These are phyloP conservation scores for Ophiostoma pallidulum DNA, from an alignment of 2,329 filamentous ascomycete genomes.

Conservation along the genomic window DNA sequence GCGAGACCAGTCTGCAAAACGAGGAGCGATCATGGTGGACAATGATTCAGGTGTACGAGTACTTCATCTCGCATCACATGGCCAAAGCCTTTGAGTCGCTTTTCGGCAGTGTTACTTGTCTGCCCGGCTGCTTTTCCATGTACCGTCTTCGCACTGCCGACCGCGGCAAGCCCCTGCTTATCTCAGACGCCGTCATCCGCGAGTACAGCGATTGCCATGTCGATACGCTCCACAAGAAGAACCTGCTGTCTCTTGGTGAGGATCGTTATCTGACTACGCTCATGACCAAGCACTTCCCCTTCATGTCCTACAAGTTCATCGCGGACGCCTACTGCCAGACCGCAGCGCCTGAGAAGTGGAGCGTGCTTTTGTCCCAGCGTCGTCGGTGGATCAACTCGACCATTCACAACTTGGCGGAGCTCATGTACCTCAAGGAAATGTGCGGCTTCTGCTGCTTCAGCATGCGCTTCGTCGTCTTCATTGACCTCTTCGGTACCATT, in stretches of 20 bases:
- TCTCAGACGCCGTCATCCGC: conserved; percentile 75
- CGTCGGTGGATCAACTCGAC: conserved; percentile 99
- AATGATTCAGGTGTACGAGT: conserved; percentile 99
- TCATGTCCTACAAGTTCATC: conserved; percentile 93
- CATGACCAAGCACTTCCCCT: conserved; percentile 96
- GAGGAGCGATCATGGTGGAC: conserved; percentile 96
- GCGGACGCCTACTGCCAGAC: conserved; percentile 89
- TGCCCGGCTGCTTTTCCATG: conserved; percentile 99
- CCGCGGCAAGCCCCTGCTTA: conserved; percentile 88
- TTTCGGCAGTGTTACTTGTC: conserved; percentile 95
- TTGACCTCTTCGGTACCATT: conserved; percentile 87
- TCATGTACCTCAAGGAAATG: conserved; percentile 84
- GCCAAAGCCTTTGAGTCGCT: conserved; percentile 96
- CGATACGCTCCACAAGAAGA: conserved; percentile 96
- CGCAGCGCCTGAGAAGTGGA: conserved; percentile 89
- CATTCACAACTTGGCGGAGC: conserved; percentile 87
- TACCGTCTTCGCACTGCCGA: conserved; percentile 91
- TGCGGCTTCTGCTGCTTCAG: conserved; percentile 99
- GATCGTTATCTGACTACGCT: conserved; percentile 95
- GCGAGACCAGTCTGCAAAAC: conserved; percentile 92
- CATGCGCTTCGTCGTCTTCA: conserved; percentile 93
- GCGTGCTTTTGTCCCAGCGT: conserved; percentile 89
- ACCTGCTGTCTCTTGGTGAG: conserved; percentile 84
- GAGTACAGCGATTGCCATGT: conserved; percentile 86
- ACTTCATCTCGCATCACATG: conserved; percentile 97